Evolutionary conservation across 1,284 basidiomycete species (phyloP).

Genomic region (Mycena sp.): DNA sequence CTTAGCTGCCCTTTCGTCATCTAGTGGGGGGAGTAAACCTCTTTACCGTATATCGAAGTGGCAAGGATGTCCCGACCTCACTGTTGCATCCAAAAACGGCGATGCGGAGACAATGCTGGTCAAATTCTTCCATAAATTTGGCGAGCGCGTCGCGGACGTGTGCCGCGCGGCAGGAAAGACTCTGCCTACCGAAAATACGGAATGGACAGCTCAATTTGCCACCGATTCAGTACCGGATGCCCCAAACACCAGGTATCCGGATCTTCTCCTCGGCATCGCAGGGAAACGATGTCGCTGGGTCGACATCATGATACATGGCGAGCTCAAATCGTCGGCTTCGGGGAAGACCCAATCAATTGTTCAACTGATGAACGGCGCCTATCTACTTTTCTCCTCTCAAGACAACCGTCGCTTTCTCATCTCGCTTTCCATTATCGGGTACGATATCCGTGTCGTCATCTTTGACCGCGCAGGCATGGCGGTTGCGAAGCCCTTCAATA

Average conservation of each 20-base stretch:
- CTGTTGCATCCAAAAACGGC: background rate
- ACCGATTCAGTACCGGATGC: background rate
- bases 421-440: background rate
- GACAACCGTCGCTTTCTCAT: conserved; percentile 11
- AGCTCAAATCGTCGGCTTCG: background rate
- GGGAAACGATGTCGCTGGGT: background rate
- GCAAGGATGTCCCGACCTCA: conserved; percentile 15
- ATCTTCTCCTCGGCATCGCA: background rate
- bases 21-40: background rate
- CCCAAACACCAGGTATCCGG: background rate
- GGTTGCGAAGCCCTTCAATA: background rate
- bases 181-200: background rate
- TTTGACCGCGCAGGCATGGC: conserved; percentile 7
- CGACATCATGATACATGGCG: background rate
- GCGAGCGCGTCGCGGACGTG: background rate
- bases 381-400: background rate
- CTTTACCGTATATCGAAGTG: background rate
- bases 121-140: background rate
- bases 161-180: background rate
- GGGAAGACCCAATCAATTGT: background rate
- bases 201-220: background rate
- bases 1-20: background rate
- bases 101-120: background rate
- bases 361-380: conserved; percentile 5
- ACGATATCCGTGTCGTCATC: background rate